Evolutionary conservation across 352 stramenopile species (phyloP).

Genomic region (Globisporangium sylvaticum): DNA sequence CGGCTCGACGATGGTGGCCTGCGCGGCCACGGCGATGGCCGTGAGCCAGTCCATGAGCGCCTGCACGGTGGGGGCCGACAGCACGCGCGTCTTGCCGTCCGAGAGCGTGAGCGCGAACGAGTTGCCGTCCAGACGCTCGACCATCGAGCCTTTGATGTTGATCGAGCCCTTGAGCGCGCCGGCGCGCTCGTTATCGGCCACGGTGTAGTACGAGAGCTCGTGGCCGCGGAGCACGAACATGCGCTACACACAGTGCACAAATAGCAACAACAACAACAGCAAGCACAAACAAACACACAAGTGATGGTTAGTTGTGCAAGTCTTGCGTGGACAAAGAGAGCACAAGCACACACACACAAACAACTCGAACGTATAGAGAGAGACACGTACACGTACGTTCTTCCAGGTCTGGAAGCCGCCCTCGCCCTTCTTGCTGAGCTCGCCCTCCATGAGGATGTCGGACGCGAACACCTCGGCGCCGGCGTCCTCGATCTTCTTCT

Average conservation of each 20-base stretch:
- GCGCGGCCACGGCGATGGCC: conserved; percentile 45
- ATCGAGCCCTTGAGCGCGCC: conserved; percentile 61
- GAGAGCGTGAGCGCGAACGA: conserved; percentile 26
- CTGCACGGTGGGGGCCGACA: conserved; percentile 51
- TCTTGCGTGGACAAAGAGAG: background rate
- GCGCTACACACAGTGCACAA: conserved; percentile 27
- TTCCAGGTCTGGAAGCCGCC: conserved; percentile 58
- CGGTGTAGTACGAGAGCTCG: conserved; percentile 66
- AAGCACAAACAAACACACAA: background rate
- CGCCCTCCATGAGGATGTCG: conserved; percentile 69
- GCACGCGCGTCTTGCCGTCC: conserved; percentile 26
- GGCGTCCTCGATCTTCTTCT: conserved; percentile 56
- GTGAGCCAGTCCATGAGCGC: conserved; percentile 76
- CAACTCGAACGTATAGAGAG: background rate
- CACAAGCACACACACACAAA: background rate
- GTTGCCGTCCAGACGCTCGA: conserved; percentile 52
- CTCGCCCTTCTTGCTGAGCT: conserved; percentile 67
- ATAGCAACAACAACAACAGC: too few species aligned
- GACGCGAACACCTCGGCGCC: conserved; percentile 51
- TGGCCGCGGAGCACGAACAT: conserved; percentile 70
- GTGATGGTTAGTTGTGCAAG: background rate
- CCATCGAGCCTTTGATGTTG: conserved; percentile 35
- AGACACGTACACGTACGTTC: conserved; percentile 48
- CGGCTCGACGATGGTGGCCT: conserved; percentile 35
- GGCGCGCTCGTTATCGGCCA: conserved; percentile 39